These are phyloP conservation scores for Punica granatum DNA, from an alignment of 345 rosid species.

Conservation along the genomic window DNA sequence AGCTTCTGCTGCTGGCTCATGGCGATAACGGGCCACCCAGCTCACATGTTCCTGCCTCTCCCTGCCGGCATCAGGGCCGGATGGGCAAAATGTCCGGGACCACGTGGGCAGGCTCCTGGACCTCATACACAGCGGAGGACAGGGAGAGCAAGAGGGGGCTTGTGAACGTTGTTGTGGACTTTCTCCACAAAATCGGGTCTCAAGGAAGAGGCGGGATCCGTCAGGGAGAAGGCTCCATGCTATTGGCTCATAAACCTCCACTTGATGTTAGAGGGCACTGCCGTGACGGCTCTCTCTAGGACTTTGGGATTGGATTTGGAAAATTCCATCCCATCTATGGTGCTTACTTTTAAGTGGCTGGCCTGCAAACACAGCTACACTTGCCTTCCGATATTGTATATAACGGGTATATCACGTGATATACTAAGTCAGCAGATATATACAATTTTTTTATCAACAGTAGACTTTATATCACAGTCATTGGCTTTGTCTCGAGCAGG, in stretches of 20 bases:
- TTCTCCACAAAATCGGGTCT: slow-evolving; percentile 88
- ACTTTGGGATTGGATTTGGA: slow-evolving; percentile 58
- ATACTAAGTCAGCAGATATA: too few species aligned
- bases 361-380: too few species aligned
- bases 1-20: slow-evolving; percentile 67
- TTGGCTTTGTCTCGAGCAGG: too few species aligned
- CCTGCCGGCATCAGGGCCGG: slow-evolving; percentile 78
- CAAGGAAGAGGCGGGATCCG: slow-evolving; percentile 87
- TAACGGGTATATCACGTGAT: too few species aligned
- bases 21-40: slow-evolving; percentile 78
- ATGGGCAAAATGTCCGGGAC: slow-evolving; percentile 78
- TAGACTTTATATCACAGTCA: too few species aligned
- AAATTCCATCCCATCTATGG: slow-evolving; percentile 87
- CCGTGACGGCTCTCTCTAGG: slow-evolving; percentile 70
- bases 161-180: slow-evolving; percentile 78
- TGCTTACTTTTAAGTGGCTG: too few species aligned
- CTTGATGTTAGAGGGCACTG: slow-evolving; percentile 96
- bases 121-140: slow-evolving; percentile 88
- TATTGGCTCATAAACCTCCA: slow-evolving; percentile 95
- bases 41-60: slow-evolving; percentile 67
- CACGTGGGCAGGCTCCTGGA: slow-evolving; percentile 72
- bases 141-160: slow-evolving; percentile 97
- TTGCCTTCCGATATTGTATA: too few species aligned
- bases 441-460: too few species aligned
- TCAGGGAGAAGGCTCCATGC: slow-evolving; percentile 63